Conservation (phyloP, 257 asterid species). For the Nicotiana paniculata region DNA sequence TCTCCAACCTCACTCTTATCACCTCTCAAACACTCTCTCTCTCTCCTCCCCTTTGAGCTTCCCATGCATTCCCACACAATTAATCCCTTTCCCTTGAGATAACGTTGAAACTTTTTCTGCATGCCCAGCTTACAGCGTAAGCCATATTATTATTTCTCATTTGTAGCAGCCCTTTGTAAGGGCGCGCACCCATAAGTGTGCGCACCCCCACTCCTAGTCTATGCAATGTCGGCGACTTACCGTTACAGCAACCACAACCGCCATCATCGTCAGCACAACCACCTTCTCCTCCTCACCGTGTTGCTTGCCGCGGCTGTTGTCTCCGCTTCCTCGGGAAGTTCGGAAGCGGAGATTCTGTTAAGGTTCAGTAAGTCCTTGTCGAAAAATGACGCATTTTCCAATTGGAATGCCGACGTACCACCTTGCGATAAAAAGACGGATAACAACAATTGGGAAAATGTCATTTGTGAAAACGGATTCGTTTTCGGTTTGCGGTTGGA, state of each 20-base stretch:
- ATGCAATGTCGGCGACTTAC: not conserved
- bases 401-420: conserved; percentile 25
- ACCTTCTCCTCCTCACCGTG: not conserved
- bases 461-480: conserved; percentile 29
- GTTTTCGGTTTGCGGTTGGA: conserved; percentile 47
- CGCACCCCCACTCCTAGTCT: conserved; percentile 25
- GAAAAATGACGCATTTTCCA: conserved; percentile 15
- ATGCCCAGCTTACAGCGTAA: not conserved
- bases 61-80: conserved; percentile 23
- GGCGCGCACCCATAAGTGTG: conserved; percentile 45
- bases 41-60: conserved; percentile 17
- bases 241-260: conserved; percentile 21
- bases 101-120: conserved; percentile 12
- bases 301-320: not conserved
- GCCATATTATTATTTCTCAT: conserved; percentile 20
- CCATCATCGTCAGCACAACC: not conserved
- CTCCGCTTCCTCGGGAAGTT: not conserved
- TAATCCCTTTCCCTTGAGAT: conserved; percentile 20
- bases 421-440: conserved; percentile 31
- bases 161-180: conserved; percentile 16
- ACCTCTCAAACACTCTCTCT: conserved; percentile 13
- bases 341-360: conserved; percentile 23
- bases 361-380: conserved; percentile 34
- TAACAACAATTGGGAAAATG: conserved; percentile 32
- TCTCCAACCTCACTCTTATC: not conserved